Evolutionary conservation across 352 stramenopile species (phyloP).

Genomic region (Aphanomyces stellatus): DNA sequence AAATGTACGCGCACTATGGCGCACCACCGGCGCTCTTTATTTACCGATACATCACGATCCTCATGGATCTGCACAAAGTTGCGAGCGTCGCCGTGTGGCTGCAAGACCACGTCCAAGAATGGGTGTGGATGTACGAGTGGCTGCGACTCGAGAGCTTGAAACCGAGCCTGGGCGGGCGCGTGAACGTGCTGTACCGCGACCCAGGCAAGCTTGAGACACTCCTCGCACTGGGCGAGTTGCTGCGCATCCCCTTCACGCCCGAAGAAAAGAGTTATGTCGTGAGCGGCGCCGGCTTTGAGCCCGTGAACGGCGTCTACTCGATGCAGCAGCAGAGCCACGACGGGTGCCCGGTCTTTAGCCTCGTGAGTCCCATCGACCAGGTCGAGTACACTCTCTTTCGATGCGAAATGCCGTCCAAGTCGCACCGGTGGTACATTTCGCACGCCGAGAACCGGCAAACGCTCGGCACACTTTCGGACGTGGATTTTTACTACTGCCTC

Average conservation of each 20-base stretch:
- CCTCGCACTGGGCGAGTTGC: slow-evolving; percentile 46
- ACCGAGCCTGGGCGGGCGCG: slow-evolving; percentile 57
- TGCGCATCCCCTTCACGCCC: slow-evolving; percentile 53
- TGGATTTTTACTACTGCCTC: slow-evolving; percentile 82
- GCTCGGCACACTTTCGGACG: slow-evolving; percentile 76
- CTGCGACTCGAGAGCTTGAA: slow-evolving; percentile 78
- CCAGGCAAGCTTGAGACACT: slow-evolving; percentile 67
- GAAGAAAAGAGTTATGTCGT: slow-evolving; percentile 85
- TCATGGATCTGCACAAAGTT: slow-evolving; percentile 69
- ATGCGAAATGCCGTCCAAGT: slow-evolving; percentile 96
- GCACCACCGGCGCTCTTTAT: slow-evolving; percentile 45
- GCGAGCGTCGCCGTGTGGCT: slow-evolving; percentile 48
- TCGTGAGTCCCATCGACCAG: slow-evolving; percentile 30
- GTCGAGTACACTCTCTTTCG: slow-evolving; percentile 93
- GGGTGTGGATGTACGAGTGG: slow-evolving; percentile 85
- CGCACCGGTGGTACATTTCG: slow-evolving; percentile 98
- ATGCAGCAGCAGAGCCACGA: slow-evolving; percentile 73
- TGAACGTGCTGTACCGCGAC: slow-evolving; percentile 54
- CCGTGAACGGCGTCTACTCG: slow-evolving; percentile 92
- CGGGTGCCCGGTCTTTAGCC: slow-evolving; percentile 64
- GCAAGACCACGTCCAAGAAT: slow-evolving; percentile 37
- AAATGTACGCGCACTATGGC: background rate
- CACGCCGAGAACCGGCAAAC: slow-evolving; percentile 88
- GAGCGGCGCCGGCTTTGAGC: slow-evolving; percentile 74
- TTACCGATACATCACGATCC: slow-evolving; percentile 59